A percentile compares a stretch with the other conserved stretches of the same genome.
These are phyloP conservation scores for Aspergillus fructus DNA, from an alignment of 2,329 filamentous ascomycete genomes.

Conservation along the genomic window DNA sequence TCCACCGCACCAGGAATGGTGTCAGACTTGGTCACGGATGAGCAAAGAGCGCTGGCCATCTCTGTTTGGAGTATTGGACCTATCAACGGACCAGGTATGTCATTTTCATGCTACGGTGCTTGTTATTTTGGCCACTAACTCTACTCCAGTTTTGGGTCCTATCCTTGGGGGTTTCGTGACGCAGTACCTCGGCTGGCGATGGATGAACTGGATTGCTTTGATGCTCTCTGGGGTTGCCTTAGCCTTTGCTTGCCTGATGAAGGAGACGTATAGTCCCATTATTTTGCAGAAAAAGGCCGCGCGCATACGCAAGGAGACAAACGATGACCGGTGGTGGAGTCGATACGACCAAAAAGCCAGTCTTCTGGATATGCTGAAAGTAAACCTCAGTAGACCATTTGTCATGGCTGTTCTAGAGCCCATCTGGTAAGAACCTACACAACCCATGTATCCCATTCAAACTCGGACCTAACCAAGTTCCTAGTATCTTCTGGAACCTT, in stretches of 20 bases:
- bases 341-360: slow-evolving; percentile 72
- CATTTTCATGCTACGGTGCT: not conserved
- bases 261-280: slow-evolving; percentile 74
- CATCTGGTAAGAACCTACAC: slow-evolving; percentile 62
- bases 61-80: slow-evolving; percentile 81
- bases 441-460: not conserved
- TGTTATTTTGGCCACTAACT: not conserved
- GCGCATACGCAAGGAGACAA: slow-evolving; percentile 64
- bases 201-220: slow-evolving; percentile 78
- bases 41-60: slow-evolving; percentile 78
- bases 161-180: slow-evolving; percentile 79
- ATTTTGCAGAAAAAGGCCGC: slow-evolving; percentile 68
- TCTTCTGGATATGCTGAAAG: slow-evolving; percentile 66
- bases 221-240: slow-evolving; percentile 68
- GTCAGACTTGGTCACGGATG: slow-evolving; percentile 77
- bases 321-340: slow-evolving; percentile 72
- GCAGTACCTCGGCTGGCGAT: slow-evolving; percentile 73
- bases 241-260: slow-evolving; percentile 58
- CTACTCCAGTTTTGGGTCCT: slow-evolving; percentile 53
- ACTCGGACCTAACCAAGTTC: not conserved
- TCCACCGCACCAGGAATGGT: slow-evolving; percentile 80
- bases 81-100: slow-evolving; percentile 66
- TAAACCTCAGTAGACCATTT: slow-evolving; percentile 76
- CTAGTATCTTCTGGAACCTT: slow-evolving; percentile 69
- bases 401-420: slow-evolving; percentile 76